These are phyloP conservation scores for Penicillium sp. DNA, from an alignment of 2,329 filamentous ascomycete genomes.

Conservation along the genomic window DNA sequence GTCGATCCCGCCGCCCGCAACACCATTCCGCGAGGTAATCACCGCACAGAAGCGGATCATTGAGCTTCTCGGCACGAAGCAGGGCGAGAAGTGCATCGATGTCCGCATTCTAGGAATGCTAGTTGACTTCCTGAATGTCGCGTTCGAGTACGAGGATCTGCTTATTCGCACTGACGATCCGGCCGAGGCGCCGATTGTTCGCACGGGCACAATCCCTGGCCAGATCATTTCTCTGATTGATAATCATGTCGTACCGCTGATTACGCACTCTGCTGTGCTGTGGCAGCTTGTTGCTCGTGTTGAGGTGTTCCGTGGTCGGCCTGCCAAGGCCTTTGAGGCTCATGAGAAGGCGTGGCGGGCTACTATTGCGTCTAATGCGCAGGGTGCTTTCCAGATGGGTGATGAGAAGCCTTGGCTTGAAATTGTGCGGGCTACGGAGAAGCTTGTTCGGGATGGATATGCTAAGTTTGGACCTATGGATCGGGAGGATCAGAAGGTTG, in stretches of 20 bases:
- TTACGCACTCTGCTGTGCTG: slow-evolving; percentile 71
- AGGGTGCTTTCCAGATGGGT: slow-evolving; percentile 49
- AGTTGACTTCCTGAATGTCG: slow-evolving; percentile 64
- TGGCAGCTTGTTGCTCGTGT: slow-evolving; percentile 72
- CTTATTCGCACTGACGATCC: slow-evolving; percentile 38
- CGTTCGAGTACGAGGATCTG: slow-evolving; percentile 39
- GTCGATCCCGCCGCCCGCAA: slow-evolving; percentile 65
- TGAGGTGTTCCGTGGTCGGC: slow-evolving; percentile 68
- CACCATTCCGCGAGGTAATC: slow-evolving; percentile 68
- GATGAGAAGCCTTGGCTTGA: slow-evolving; percentile 64
- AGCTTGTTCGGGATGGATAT: slow-evolving; percentile 71
- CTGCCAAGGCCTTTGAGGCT: slow-evolving; percentile 69
- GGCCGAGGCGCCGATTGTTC: slow-evolving; percentile 35
- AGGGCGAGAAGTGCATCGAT: slow-evolving; percentile 76
- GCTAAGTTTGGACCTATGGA: slow-evolving; percentile 69
- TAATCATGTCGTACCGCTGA: slow-evolving; percentile 70
- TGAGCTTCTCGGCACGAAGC: slow-evolving; percentile 61
- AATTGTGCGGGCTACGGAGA: slow-evolving; percentile 73
- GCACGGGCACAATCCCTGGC: slow-evolving; percentile 51
- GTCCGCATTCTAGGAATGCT: slow-evolving; percentile 66
- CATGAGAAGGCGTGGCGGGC: slow-evolving; percentile 88
- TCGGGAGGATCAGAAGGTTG: slow-evolving; percentile 51
- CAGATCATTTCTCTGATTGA: slow-evolving; percentile 69
- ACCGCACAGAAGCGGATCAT: slow-evolving; percentile 71
- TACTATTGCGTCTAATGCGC: slow-evolving; percentile 48